Evolutionary conservation across 345 rosid genomes (phyloP), one percentile per base, ranked within the genome.

Genomic region (Cardamine occulta): DNA sequence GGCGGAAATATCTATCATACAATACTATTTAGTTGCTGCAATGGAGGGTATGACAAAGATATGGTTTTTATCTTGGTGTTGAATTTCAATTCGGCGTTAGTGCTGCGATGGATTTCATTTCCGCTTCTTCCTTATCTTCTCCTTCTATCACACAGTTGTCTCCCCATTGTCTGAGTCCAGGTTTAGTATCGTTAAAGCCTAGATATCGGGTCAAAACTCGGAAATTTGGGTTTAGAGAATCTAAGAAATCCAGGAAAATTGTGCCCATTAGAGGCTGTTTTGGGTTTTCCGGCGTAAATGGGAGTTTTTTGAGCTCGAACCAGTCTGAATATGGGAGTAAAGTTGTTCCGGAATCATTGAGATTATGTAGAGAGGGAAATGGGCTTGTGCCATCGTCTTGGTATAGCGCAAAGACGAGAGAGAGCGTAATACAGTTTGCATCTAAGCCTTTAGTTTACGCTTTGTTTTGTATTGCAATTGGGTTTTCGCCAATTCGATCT

Each of bases 391-490:
- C 70, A 49, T 78, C 84, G 52, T 49, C 69, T 62, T 78, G 60
- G 75, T 52, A 7, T 60, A 42, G 57, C 17, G 19, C 71, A 6
- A 66, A 72, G 80, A 60, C 54, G 39, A 74, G 66, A 47, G 82
- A 69, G 65, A 53, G 76, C 12, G 54, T 74, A n/a, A 15, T 87
- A 60, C 72, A 72, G 62, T 76, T 79, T 37, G 55, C 85, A 21
- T 72, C 84, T 0, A 86, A 80, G 82, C 80, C 83, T 40, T 48
- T 90, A 55, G 86, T 77, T 12, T 88, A 75, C 75, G 79, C 84
- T 13, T 77, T 90, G 74, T 72, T 86, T 78, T 91, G 88, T 75
- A 63, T 91, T 67, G 93, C 91, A 59, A 67, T 85, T 45, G 94
- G 96, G 60, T 81, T 91, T 70, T 73, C 79, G 10, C 88, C 89